A percentile compares a stretch with the other conserved stretches of the same genome.
These are phyloP conservation scores for Plantago major DNA, from an alignment of 257 asterid species.

Conservation along the genomic window DNA sequence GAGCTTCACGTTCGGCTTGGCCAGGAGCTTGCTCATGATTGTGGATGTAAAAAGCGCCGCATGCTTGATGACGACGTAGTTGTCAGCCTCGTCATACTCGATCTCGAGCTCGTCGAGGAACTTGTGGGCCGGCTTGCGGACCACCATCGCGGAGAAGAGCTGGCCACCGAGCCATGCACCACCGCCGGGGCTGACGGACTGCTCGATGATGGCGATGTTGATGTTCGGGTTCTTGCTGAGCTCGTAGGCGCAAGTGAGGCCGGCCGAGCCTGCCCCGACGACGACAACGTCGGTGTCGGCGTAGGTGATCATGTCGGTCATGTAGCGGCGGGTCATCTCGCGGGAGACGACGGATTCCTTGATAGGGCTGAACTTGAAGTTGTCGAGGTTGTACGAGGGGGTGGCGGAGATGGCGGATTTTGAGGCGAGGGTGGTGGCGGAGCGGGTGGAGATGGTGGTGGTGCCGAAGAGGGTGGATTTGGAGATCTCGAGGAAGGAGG, in stretches of 20 bases:
- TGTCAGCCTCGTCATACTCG: constrained; percentile 74
- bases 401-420: constrained; percentile 47
- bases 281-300: constrained; percentile 83
- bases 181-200: constrained; percentile 91
- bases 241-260: constrained; percentile 86
- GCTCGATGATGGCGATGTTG: constrained; percentile 72
- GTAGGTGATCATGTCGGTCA: constrained; percentile 82
- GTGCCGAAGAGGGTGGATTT: constrained; percentile 57
- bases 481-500: constrained; percentile 42
- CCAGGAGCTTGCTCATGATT: constrained; percentile 86
- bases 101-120: constrained; percentile 76
- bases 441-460: constrained; percentile 31
- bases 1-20: constrained; percentile 77
- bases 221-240: constrained; percentile 66
- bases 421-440: constrained; percentile 30
- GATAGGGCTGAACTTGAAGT: constrained; percentile 60
- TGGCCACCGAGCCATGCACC: constrained; percentile 98
- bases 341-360: constrained; percentile 75
- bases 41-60: constrained; percentile 92
- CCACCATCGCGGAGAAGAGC: constrained; percentile 88
- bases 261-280: constrained; percentile 86
- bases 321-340: constrained; percentile 82
- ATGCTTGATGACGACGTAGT: constrained; percentile 87
- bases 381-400: constrained; percentile 42
- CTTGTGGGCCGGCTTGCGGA: constrained; percentile 79